Conservation (phyloP, 495 filamentous ascomycete species). For the Xylaria grammica region DNA sequence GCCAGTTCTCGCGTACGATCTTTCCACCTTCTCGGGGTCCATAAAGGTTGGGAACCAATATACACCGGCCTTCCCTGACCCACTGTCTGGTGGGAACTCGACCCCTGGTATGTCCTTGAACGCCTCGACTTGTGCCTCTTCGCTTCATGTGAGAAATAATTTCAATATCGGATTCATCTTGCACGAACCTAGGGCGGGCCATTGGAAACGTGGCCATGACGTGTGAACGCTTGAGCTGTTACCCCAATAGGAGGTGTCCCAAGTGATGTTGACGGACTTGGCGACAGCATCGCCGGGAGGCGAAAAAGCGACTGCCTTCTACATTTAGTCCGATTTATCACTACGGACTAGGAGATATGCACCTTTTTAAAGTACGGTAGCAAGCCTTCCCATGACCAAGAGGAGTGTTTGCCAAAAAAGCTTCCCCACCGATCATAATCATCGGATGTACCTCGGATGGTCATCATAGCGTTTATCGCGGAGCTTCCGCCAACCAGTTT, state of each 20-base stretch:
- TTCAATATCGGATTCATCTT: neutral
- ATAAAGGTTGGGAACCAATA: constrained; percentile 54
- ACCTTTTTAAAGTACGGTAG: constrained; percentile 54
- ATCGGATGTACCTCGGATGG: constrained; percentile 44
- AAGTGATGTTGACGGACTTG: constrained; percentile 46
- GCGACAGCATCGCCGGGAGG: constrained; percentile 41
- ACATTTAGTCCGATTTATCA: neutral
- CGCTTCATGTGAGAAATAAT: neutral
- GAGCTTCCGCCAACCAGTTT: constrained; percentile 53
- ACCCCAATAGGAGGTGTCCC: constrained; percentile 49
- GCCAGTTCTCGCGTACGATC: constrained; percentile 49
- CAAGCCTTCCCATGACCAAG: constrained; percentile 53
- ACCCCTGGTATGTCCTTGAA: constrained; percentile 47
- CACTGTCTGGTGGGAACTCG: constrained; percentile 47
- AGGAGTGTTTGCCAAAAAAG: constrained; percentile 42
- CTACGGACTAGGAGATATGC: neutral
- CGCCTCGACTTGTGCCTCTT: constrained; percentile 40
- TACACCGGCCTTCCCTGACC: constrained; percentile 45
- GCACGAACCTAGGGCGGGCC: constrained; percentile 35
- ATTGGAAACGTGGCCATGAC: constrained; percentile 51
- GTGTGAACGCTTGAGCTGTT: constrained; percentile 46
- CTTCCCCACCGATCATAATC: constrained; percentile 55
- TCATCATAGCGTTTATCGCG: constrained; percentile 53
- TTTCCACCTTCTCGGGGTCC: constrained; percentile 43
- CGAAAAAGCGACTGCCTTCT: constrained; percentile 46